These are phyloP conservation scores for Pelargonium fulgidum DNA, from an alignment of 441 rosid species.

Conservation along the genomic window DNA sequence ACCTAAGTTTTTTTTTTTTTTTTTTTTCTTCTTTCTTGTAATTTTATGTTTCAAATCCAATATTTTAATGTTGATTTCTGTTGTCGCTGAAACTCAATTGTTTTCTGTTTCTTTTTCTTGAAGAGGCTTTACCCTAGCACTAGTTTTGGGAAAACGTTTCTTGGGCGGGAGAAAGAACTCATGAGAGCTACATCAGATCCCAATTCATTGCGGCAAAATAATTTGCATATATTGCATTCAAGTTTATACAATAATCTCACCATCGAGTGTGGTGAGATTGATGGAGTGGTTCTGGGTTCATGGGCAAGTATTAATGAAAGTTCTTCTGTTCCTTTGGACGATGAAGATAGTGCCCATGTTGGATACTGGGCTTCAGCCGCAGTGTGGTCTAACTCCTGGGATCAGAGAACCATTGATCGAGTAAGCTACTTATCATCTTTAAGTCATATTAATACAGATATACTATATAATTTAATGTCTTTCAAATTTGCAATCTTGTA, in stretches of 20 bases:
- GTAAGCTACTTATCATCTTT: conserved; percentile 41
- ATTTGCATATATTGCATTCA: conserved; percentile 47
- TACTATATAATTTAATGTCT: neutral
- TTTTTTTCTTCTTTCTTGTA: neutral
- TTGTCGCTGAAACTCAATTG: conserved; percentile 26
- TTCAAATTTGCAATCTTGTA: neutral
- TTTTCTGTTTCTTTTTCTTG: conserved; percentile 26
- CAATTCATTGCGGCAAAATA: conserved; percentile 38
- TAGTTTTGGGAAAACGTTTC: conserved; percentile 82
- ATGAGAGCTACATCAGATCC: conserved; percentile 30
- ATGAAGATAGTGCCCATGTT: conserved; percentile 54
- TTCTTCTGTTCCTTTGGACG: conserved; percentile 40
- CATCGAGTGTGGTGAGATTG: conserved; percentile 89
- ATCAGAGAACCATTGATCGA: conserved; percentile 86
- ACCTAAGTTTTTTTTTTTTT: no score
- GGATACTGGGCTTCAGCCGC: conserved; percentile 99
- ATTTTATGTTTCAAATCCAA: conserved; percentile 22
- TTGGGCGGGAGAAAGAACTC: conserved; percentile 47
- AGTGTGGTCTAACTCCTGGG: conserved; percentile 91
- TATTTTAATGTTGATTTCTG: conserved; percentile 20
- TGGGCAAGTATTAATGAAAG: conserved; percentile 66
- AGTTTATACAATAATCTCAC: conserved; percentile 33
- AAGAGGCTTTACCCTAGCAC: conserved; percentile 98
- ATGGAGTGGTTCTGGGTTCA: conserved; percentile 90
- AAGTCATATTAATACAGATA: conserved; percentile 10